A percentile compares a stretch with the other conserved stretches of the same genome.
Conservation (phyloP, 2,329 filamentous ascomycete genomes). For the Albifimbria verrucaria region DNA sequence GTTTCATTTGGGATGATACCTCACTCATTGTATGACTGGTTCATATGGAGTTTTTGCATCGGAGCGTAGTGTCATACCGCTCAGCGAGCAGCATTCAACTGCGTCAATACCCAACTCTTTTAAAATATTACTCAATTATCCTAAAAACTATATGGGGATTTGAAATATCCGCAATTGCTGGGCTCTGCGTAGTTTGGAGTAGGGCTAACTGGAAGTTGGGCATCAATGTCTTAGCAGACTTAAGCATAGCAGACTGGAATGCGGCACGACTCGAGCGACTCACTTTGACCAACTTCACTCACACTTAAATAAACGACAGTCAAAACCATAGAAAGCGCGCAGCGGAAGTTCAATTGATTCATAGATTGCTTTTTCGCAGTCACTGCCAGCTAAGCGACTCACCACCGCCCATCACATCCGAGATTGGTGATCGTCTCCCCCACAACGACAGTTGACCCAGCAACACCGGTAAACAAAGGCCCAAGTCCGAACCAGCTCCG, state of each 20-base stretch:
- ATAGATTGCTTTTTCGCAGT: conserved; percentile 11
- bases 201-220: too few relatives aligned
- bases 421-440: not conserved
- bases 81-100: not conserved
- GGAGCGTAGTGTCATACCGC: not conserved
- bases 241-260: not conserved
- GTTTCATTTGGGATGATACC: too few relatives aligned
- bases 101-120: not conserved
- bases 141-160: too few relatives aligned
- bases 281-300: not conserved
- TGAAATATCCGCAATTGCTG: too few relatives aligned
- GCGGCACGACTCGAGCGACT: not conserved
- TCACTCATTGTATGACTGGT: not conserved
- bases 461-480: conserved; percentile 33
- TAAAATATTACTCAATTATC: not conserved
- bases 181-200: too few relatives aligned
- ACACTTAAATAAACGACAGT: conserved; percentile 3
- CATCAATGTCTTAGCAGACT: not conserved
- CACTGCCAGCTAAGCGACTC: conserved; percentile 9
- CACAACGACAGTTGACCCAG: conserved; percentile 13
- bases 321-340: too few relatives aligned
- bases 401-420: conserved; percentile 1
- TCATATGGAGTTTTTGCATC: not conserved
- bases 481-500: conserved; percentile 12
- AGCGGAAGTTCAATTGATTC: too few relatives aligned